A percentile compares a stretch with the other conserved stretches of the same genome.
Conservation (phyloP, 345 rosid genomes). For the Rhizophora mangle region DNA sequence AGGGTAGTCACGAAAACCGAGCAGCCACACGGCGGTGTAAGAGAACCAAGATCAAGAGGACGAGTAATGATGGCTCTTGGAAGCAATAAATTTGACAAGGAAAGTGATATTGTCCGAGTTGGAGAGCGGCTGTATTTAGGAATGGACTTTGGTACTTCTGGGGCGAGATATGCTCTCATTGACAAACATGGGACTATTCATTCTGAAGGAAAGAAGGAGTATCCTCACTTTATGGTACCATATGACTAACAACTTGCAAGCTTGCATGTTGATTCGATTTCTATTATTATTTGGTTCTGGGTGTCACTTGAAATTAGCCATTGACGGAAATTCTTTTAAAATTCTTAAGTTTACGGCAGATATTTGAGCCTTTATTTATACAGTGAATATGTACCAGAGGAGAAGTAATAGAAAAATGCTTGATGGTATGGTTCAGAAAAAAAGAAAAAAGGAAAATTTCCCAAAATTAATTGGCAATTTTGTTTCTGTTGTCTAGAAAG, state of each 20-base stretch:
- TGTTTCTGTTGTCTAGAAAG: slow-evolving; percentile 69
- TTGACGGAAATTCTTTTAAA: too few species aligned
- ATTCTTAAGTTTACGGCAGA: too few species aligned
- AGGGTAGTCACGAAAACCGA: slow-evolving; percentile 17
- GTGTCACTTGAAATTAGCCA: too few species aligned
- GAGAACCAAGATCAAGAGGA: slow-evolving; percentile 14
- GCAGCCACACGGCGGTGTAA: neutral
- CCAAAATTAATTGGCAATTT: slow-evolving; percentile 22
- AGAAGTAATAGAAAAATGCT: too few species aligned
- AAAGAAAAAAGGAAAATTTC: neutral
- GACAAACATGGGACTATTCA: slow-evolving; percentile 56
- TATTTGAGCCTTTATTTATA: too few species aligned
- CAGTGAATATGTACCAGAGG: too few species aligned
- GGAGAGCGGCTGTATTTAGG: slow-evolving; percentile 64
- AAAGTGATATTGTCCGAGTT: slow-evolving; percentile 15
- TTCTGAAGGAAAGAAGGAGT: slow-evolving; percentile 67
- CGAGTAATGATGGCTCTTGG: slow-evolving; percentile 30
- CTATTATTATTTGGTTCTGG: neutral
- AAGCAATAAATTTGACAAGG: slow-evolving; percentile 22
- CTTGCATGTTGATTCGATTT: neutral
- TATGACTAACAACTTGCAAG: neutral
- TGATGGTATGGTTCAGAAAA: neutral
- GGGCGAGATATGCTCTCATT: slow-evolving; percentile 75
- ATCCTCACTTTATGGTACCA: slow-evolving; percentile 51
- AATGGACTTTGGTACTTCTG: slow-evolving; percentile 96